Conservation (phyloP, 176 grass and related monocot species). For the Puccinellia tenuiflora region DNA sequence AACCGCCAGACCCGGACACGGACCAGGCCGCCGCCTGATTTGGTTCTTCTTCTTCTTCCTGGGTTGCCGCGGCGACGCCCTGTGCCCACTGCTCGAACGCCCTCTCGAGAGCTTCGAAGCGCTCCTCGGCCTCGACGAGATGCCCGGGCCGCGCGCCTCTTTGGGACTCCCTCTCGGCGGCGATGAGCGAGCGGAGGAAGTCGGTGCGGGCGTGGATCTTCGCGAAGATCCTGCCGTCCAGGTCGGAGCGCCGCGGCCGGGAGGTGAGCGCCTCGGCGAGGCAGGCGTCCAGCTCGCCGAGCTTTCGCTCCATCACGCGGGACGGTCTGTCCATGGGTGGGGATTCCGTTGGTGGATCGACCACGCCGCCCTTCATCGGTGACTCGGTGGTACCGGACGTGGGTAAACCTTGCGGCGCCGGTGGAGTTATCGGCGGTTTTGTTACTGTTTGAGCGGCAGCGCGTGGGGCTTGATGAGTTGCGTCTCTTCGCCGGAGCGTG, state of each 20-base stretch:
- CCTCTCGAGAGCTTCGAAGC: conserved; percentile 23
- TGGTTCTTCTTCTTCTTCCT: neutral
- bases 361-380: neutral
- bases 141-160: neutral
- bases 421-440: neutral
- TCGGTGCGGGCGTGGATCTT: neutral
- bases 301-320: conserved; percentile 9
- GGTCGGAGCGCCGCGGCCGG: neutral
- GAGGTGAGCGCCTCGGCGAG: conserved; percentile 4
- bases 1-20: neutral
- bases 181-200: conserved; percentile 36
- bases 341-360: neutral
- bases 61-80: neutral
- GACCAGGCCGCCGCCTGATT: neutral
- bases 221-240: neutral
- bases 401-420: neutral
- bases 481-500: conserved; percentile 13
- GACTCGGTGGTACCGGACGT: neutral
- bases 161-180: conserved; percentile 22
- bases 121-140: conserved; percentile 11
- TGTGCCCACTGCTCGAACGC: conserved; percentile 15
- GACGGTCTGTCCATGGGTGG: neutral
- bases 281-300: conserved; percentile 9
- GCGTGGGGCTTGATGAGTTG: conserved; percentile 10
- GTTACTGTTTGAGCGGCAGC: neutral